A percentile compares a stretch with the other conserved stretches of the same genome.
phyloP scores from a whole-genome alignment of 495 filamentous ascomycete species.

The Oidiodendron maius region DNA sequence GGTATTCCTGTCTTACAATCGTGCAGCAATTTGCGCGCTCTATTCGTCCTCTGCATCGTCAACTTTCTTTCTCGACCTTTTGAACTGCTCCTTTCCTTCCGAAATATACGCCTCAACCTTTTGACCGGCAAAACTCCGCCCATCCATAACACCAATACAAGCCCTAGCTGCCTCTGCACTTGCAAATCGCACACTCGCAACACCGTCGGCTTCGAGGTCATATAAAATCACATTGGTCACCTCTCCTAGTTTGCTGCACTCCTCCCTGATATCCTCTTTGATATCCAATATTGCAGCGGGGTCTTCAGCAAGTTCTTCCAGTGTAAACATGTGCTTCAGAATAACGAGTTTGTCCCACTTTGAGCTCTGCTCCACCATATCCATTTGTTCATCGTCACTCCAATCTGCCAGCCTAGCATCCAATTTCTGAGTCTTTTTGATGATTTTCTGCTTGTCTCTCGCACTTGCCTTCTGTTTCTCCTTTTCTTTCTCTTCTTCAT shows the following conservation, averaged over 20 bases:
- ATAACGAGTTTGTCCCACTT: constrained; percentile 77
- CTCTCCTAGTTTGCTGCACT: constrained; percentile 78
- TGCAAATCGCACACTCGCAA: constrained; percentile 76
- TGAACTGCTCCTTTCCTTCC: constrained; percentile 70
- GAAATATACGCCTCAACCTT: constrained; percentile 70
- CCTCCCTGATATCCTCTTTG: constrained; percentile 87
- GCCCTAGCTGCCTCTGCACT: constrained; percentile 62
- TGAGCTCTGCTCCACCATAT: constrained; percentile 26
- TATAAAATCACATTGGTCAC: constrained; percentile 90
- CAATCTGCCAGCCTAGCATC: constrained; percentile 90
- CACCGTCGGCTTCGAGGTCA: constrained; percentile 80
- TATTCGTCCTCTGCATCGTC: constrained; percentile 20
- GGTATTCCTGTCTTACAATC: not conserved
- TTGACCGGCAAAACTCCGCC: constrained; percentile 60
- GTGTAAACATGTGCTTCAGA: constrained; percentile 91
- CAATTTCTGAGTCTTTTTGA: constrained; percentile 79
- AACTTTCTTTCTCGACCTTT: constrained; percentile 53
- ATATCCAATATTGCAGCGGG: constrained; percentile 80
- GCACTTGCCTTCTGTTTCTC: constrained; percentile 51
- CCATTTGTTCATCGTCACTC: constrained; percentile 75
- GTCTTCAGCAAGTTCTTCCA: constrained; percentile 80
- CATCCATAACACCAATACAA: constrained; percentile 74
- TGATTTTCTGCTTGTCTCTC: constrained; percentile 79
- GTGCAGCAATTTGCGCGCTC: not conserved
- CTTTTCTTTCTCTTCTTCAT: constrained; percentile 26